These are phyloP conservation scores for Iberis pinnata DNA, from an alignment of 345 rosid genomes.

Conservation along the genomic window DNA sequence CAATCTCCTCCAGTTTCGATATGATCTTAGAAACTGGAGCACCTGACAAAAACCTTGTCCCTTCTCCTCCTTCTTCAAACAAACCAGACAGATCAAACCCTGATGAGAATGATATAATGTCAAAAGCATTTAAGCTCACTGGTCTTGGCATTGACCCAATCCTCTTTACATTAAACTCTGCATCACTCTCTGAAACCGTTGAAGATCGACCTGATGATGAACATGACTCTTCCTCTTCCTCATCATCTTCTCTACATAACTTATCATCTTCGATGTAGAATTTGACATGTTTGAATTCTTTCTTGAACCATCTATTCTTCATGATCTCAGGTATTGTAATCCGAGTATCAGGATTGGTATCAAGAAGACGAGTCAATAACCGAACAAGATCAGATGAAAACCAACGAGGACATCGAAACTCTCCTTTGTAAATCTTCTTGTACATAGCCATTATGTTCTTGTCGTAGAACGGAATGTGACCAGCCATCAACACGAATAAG, in stretches of 20 bases:
- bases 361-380: constrained; percentile 52
- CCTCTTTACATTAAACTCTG: constrained; percentile 31
- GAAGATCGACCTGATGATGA: constrained; percentile 34
- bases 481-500: constrained; percentile 70
- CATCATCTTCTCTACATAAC: constrained; percentile 33
- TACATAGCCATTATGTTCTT: constrained; percentile 70
- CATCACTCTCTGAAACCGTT: constrained; percentile 47
- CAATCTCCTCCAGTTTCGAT: constrained; percentile 65
- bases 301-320: constrained; percentile 75
- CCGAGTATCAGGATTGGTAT: constrained; percentile 66
- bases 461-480: constrained; percentile 71
- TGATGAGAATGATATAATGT: constrained; percentile 60
- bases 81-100: constrained; percentile 69
- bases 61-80: constrained; percentile 64
- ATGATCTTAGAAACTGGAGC: constrained; percentile 60
- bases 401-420: constrained; percentile 74
- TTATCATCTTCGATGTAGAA: constrained; percentile 52
- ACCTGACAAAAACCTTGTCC: constrained; percentile 47
- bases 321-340: constrained; percentile 61
- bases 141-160: constrained; percentile 44
- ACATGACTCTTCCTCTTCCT: constrained; percentile 36
- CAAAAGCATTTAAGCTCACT: constrained; percentile 60
- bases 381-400: constrained; percentile 55
- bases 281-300: constrained; percentile 55
- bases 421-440: constrained; percentile 64